Conservation (phyloP, 2,329 filamentous ascomycete genomes). For the Clathrospora elynae region DNA sequence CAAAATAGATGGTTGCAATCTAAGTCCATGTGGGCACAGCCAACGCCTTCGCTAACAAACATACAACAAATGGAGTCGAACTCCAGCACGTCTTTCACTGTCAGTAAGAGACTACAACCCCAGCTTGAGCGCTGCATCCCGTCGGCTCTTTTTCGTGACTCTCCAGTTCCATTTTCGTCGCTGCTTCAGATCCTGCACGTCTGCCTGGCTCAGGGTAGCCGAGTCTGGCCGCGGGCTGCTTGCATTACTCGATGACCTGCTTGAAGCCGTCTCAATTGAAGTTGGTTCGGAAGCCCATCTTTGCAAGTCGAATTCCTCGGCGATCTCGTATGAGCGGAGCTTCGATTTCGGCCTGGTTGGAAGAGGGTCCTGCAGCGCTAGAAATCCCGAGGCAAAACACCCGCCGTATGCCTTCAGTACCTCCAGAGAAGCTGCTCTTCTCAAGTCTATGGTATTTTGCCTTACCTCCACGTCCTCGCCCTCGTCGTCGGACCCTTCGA, state of each 20-base stretch:
- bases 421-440: constrained; percentile 34
- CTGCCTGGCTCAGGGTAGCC: constrained; percentile 34
- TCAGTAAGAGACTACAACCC: too few species aligned
- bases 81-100: too few species aligned
- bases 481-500: constrained; percentile 30
- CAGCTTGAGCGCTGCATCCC: constrained; percentile 2
- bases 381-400: constrained; percentile 39
- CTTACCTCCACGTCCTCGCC: constrained; percentile 24
- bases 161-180: constrained; percentile 31
- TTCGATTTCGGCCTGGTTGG: constrained; percentile 29
- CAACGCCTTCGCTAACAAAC: constrained; percentile 29
- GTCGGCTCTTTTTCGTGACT: constrained; percentile 28
- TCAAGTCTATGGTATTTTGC: constrained; percentile 27
- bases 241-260: constrained; percentile 15
- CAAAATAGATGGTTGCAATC: constrained; percentile 20
- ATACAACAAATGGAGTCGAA: constrained; percentile 13
- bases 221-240: constrained; percentile 42
- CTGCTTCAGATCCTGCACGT: constrained; percentile 18
- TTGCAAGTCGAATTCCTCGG: constrained; percentile 34
- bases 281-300: constrained; percentile 32
- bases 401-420: constrained; percentile 42
- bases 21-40: constrained; percentile 6
- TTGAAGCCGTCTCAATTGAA: constrained; percentile 18
- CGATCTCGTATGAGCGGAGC: constrained; percentile 23
- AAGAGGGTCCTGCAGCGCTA: constrained; percentile 31